Percentiles rank a stretch among this genome's conserved stretches.
Evolutionary conservation across 1,284 basidiomycete genomes (phyloP).

Genomic region (Malassezia nana): DNA sequence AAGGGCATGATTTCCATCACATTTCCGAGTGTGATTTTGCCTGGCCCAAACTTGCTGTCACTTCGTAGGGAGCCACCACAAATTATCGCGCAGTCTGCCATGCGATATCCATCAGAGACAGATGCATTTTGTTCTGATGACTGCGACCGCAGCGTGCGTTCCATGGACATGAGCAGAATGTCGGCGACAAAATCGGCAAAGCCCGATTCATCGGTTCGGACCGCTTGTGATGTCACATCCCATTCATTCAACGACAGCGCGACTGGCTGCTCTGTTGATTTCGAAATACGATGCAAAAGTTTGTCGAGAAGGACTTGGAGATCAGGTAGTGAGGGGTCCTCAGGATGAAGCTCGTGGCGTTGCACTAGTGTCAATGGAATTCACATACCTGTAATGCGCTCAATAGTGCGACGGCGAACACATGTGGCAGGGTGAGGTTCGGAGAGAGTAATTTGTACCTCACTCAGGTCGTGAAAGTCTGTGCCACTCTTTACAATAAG

Average conservation of each 20-base stretch:
- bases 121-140: background rate
- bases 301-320: slow-evolving; percentile 60
- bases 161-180: slow-evolving; percentile 72
- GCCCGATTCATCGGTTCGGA: slow-evolving; percentile 64
- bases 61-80: slow-evolving; percentile 66
- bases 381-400: slow-evolving; percentile 50
- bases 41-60: slow-evolving; percentile 67
- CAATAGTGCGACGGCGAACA: slow-evolving; percentile 61
- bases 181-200: slow-evolving; percentile 84
- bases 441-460: slow-evolving; percentile 60
- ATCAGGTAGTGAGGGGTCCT: slow-evolving; percentile 56
- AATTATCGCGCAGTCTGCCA: slow-evolving; percentile 31
- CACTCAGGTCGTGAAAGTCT: slow-evolving; percentile 78
- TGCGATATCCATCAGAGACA: slow-evolving; percentile 5
- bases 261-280: slow-evolving; percentile 57
- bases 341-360: slow-evolving; percentile 59
- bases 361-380: slow-evolving; percentile 52
- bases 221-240: slow-evolving; percentile 65
- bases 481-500: slow-evolving; percentile 71
- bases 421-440: slow-evolving; percentile 56
- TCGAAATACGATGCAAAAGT: slow-evolving; percentile 62
- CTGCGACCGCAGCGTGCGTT: slow-evolving; percentile 58
- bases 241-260: slow-evolving; percentile 62
- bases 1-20: slow-evolving; percentile 80
- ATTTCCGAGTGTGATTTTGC: slow-evolving; percentile 68